These are phyloP conservation scores for Rhodomyrtus psidioides DNA, from an alignment of 441 rosid species.

Conservation along the genomic window DNA sequence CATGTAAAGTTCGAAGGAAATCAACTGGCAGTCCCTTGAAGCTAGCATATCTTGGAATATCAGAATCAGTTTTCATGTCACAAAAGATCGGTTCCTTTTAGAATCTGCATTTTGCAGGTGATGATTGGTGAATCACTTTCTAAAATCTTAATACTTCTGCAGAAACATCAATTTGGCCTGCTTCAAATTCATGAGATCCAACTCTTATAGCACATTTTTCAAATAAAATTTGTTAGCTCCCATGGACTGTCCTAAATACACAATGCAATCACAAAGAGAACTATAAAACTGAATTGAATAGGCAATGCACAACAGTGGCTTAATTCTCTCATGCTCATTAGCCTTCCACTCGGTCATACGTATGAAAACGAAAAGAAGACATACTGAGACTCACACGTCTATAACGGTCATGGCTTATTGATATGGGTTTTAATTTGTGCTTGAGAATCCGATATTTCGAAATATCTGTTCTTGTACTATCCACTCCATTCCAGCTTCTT, in stretches of 20 bases:
- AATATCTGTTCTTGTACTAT: constrained; percentile 5
- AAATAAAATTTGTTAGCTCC: neutral
- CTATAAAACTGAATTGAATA: neutral
- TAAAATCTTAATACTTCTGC: neutral
- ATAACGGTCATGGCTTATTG: neutral
- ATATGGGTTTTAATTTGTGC: constrained; percentile 20
- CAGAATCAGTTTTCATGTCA: neutral
- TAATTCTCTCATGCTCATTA: neutral
- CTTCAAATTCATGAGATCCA: neutral
- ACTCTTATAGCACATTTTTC: neutral
- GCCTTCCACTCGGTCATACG: neutral
- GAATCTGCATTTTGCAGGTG: neutral
- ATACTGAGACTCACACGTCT: constrained; percentile 17
- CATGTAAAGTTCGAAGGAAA: neutral
- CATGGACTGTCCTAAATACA: neutral
- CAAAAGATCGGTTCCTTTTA: neutral
- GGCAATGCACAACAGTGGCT: neutral
- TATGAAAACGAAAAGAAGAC: neutral
- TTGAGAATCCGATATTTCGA: constrained; percentile 15
- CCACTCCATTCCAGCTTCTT: constrained; percentile 40
- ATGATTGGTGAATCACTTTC: neutral
- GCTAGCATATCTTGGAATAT: neutral
- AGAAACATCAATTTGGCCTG: neutral
- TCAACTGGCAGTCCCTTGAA: neutral
- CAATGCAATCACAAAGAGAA: neutral